Evolutionary conservation across 352 stramenopile species (phyloP), one percentile per base, ranked within the genome.

Genomic region (Phytophthora cryptogea): DNA sequence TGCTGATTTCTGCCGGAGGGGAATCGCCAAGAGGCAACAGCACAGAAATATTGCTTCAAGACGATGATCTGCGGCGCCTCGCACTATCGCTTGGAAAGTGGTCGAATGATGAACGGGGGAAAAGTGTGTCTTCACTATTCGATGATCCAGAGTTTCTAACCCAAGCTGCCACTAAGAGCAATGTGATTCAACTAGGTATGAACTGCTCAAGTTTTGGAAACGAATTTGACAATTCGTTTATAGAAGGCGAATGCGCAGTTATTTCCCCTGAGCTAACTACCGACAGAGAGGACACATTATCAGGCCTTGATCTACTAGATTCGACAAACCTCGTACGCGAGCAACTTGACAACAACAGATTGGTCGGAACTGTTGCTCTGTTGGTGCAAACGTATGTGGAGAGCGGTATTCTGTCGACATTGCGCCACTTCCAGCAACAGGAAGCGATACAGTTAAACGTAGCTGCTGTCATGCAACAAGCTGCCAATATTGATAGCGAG

Each of bases 321-420:
- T 17, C 54, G n/a, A 35, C 60, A 30, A 62, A 59, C 37, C 46
- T 49, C 50, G 41, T 80, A 3, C 37, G 60, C 27, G 7, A 48
- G 11, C 33, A 78, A 8, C 16, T 86, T 0, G 35, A 61, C 16
- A 20, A 50, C 0, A 85, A 68, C 43, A 69, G 53, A 17, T 32
- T 54, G 4, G 53, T 83, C 27, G 70, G 66, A 0, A 63, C 66
- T 17, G 44, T 86, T 8, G 76, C 72, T 3, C 70, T 86, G 14
- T 49, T 92, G 27, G 65, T 73, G 0, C 75, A 80, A n/a, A 64
- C 68, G 20, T 77, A 83, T 43, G 67, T 70, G 2, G 74, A 88
- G 20, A 68, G 87, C 27, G 68, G 43, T 0, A 48, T 78, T 0
- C 28, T 76, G 4, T 70, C 66, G 1, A 74, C 70, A 8, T 44